A percentile compares a stretch with the other conserved stretches of the same genome.
These are phyloP conservation scores for Sisymbrium altissimum DNA, from an alignment of 345 rosid species.

Conservation along the genomic window DNA sequence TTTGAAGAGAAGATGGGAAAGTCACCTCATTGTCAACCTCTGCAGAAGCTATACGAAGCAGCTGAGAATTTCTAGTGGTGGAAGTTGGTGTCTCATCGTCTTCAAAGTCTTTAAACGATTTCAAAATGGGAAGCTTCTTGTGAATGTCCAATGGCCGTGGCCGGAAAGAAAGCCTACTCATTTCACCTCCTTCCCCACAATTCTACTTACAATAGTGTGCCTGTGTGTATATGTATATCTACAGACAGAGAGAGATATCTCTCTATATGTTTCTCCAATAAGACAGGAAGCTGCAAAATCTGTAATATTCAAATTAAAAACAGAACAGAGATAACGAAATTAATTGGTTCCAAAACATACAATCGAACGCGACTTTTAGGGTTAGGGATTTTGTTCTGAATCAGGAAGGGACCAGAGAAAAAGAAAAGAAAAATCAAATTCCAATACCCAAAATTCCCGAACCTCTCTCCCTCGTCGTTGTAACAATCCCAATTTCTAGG, in stretches of 20 bases:
- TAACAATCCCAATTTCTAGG: constrained; percentile 26
- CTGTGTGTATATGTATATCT: neutral
- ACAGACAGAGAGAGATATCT: neutral
- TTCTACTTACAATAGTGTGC: constrained; percentile 10
- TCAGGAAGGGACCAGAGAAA: neutral
- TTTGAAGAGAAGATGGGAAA: neutral
- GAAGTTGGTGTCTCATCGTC: constrained; percentile 87
- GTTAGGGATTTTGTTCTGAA: constrained; percentile 25
- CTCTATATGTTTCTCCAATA: neutral
- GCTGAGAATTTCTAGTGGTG: constrained; percentile 72
- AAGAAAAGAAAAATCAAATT: neutral
- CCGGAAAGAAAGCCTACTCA: constrained; percentile 95
- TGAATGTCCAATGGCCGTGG: constrained; percentile 96
- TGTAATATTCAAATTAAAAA: neutral
- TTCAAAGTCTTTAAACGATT: constrained; percentile 87
- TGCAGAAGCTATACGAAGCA: constrained; percentile 51
- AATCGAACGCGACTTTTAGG: constrained; percentile 20
- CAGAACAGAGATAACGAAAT: neutral
- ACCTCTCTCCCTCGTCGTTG: neutral
- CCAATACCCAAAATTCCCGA: neutral
- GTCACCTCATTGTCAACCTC: constrained; percentile 58
- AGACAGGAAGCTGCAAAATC: neutral
- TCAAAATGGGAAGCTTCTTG: constrained; percentile 92
- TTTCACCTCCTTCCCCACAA: constrained; percentile 27
- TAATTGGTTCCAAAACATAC: neutral